phyloP scores from a whole-genome alignment of 306 rosid genomes.

The Castanospermum australe region DNA sequence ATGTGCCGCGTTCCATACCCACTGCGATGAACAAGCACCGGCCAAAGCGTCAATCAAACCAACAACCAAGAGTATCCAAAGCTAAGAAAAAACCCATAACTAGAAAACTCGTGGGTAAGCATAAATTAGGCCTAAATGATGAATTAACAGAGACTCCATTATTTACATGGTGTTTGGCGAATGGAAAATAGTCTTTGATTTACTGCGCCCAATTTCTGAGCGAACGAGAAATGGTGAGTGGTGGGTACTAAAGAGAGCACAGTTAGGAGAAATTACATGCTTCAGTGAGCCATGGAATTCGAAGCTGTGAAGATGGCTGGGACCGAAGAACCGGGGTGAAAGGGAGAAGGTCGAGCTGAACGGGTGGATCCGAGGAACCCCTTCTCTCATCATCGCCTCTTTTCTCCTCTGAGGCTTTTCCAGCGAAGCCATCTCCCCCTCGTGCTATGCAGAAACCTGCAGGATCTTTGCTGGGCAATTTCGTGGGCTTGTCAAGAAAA shows the following conservation, averaged over 20 bases:
- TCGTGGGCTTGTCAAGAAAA: conserved; percentile 42
- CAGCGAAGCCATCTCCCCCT: conserved; percentile 4
- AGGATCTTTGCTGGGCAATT: conserved; percentile 35
- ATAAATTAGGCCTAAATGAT: not conserved
- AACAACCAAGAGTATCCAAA: not conserved
- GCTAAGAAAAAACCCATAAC: not conserved
- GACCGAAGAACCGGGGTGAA: conserved; percentile 62
- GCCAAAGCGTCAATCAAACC: not conserved
- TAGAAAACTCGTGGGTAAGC: not conserved
- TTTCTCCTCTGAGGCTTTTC: conserved; percentile 21
- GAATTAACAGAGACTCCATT: not conserved
- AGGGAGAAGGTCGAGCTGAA: conserved; percentile 83
- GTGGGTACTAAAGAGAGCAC: not conserved
- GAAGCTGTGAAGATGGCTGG: conserved; percentile 44
- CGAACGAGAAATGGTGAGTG: not conserved
- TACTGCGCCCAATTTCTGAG: not conserved
- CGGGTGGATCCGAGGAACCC: conserved; percentile 50
- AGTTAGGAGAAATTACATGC: conserved; percentile 44
- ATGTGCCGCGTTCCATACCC: conserved; percentile 36
- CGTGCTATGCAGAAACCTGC: conserved; percentile 55
- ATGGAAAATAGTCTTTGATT: not conserved
- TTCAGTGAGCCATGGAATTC: conserved; percentile 71
- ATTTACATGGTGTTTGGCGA: not conserved
- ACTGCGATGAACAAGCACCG: conserved; percentile 14
- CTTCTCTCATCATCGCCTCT: not conserved